These are phyloP conservation scores for Schoenoplectus triqueter DNA, from an alignment of 202 grass and related monocot genomes.

Conservation along the genomic window DNA sequence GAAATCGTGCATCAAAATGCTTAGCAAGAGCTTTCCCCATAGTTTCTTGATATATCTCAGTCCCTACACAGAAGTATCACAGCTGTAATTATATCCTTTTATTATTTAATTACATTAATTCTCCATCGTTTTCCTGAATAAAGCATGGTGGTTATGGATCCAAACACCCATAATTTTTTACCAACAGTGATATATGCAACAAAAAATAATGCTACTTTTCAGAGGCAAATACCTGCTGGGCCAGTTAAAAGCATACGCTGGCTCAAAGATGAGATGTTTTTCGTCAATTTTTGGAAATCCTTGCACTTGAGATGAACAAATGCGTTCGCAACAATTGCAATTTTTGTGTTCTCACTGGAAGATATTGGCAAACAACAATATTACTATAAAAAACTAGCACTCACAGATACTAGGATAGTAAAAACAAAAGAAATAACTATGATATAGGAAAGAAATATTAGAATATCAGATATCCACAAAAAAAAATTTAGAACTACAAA, in stretches of 20 bases:
- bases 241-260: conserved; percentile 90
- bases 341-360: conserved; percentile 88
- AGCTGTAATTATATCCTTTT: background rate
- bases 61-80: conserved; percentile 52
- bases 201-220: conserved; percentile 37
- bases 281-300: conserved; percentile 67
- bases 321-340: conserved; percentile 64
- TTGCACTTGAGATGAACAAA: conserved; percentile 92
- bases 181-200: background rate
- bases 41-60: conserved; percentile 96
- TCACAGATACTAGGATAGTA: background rate
- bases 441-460: conserved; percentile 8
- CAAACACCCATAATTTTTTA: background rate
- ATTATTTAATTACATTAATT: background rate
- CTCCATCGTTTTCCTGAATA: conserved; percentile 20
- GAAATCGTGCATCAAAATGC: conserved; percentile 80
- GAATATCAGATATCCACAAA: background rate
- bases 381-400: conserved; percentile 38
- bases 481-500: background rate
- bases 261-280: conserved; percentile 83
- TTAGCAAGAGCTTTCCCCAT: conserved; percentile 84
- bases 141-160: background rate
- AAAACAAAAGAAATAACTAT: conserved; percentile 38
- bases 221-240: conserved; percentile 71
- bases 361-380: conserved; percentile 39